These are phyloP conservation scores for Colletotrichum limetticola DNA, from an alignment of 2,329 filamentous ascomycete genomes.

Conservation along the genomic window DNA sequence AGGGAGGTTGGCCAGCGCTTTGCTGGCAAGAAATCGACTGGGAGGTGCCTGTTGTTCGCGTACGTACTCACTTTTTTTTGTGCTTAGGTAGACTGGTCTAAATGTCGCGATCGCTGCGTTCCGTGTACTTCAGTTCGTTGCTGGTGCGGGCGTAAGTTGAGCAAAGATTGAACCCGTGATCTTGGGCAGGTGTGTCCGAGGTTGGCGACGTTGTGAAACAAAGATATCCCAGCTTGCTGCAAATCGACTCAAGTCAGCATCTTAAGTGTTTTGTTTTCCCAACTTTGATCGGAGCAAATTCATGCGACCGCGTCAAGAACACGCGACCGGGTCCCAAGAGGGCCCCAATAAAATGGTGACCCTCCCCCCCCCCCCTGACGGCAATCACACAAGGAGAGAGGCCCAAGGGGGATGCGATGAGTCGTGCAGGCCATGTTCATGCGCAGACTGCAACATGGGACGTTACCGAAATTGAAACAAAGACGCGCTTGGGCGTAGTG, in stretches of 20 bases:
- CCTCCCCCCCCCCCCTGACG: conserved; percentile 13
- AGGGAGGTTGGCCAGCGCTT: background rate
- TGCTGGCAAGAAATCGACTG: background rate
- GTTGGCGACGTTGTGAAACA: conserved; percentile 31
- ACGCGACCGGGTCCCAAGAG: conserved; percentile 31
- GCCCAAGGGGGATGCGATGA: conserved; percentile 26
- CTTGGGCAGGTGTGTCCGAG: conserved; percentile 31
- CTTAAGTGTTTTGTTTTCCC: conserved; percentile 36
- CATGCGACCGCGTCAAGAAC: conserved; percentile 33
- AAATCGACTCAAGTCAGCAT: conserved; percentile 35
- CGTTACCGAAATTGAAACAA: conserved; percentile 36
- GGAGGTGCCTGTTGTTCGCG: conserved; percentile 1
- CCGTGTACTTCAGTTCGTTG: conserved; percentile 11
- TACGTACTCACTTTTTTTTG: conserved; percentile 9
- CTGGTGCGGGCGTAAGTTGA: background rate
- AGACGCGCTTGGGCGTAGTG: conserved; percentile 30
- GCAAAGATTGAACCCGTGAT: conserved; percentile 18
- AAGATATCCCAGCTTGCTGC: conserved; percentile 33
- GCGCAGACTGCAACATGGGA: conserved; percentile 36
- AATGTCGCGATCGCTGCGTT: conserved; percentile 9
- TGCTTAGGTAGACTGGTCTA: background rate
- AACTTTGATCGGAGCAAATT: conserved; percentile 35
- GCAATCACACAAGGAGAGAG: conserved; percentile 30
- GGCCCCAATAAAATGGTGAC: conserved; percentile 19
- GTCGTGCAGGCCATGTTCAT: conserved; percentile 33